Conservation (phyloP, 169 alveolate genomes). For the Eimeria acervulina region DNA sequence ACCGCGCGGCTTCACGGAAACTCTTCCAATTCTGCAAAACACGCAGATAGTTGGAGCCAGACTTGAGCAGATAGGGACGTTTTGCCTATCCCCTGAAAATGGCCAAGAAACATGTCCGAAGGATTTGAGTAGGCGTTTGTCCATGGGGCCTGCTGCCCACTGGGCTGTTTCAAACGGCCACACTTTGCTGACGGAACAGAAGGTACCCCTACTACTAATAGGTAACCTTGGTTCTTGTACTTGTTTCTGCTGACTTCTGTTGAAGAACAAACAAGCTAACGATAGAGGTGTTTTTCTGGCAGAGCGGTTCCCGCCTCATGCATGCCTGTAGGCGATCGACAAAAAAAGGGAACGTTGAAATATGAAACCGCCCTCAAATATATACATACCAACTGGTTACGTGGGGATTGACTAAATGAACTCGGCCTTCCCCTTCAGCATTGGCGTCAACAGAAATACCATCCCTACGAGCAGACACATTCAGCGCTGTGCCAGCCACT, state of each 20-base stretch:
- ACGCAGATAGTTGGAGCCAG: background rate
- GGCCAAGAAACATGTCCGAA: no score
- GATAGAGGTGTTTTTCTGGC: background rate
- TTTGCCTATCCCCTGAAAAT: background rate
- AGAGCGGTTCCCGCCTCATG: background rate
- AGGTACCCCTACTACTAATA: background rate
- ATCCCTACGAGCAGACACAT: constrained; percentile 11
- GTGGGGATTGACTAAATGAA: background rate
- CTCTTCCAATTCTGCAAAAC: background rate
- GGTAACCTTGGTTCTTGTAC: background rate
- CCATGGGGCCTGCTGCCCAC: background rate
- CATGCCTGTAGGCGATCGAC: background rate
- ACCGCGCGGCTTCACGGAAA: background rate
- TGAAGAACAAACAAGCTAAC: background rate
- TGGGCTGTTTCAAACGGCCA: background rate
- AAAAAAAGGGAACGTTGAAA: background rate
- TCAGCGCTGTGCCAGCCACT: constrained; percentile 37
- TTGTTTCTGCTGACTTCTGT: background rate
- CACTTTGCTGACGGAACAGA: background rate
- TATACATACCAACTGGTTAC: background rate
- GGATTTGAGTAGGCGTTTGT: background rate
- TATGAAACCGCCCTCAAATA: background rate
- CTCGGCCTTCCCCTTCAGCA: background rate
- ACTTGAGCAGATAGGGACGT: background rate
- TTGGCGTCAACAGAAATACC: background rate